Evolutionary conservation across 495 filamentous ascomycete species (phyloP).

Genomic region (Mytilinidion resinicola): DNA sequence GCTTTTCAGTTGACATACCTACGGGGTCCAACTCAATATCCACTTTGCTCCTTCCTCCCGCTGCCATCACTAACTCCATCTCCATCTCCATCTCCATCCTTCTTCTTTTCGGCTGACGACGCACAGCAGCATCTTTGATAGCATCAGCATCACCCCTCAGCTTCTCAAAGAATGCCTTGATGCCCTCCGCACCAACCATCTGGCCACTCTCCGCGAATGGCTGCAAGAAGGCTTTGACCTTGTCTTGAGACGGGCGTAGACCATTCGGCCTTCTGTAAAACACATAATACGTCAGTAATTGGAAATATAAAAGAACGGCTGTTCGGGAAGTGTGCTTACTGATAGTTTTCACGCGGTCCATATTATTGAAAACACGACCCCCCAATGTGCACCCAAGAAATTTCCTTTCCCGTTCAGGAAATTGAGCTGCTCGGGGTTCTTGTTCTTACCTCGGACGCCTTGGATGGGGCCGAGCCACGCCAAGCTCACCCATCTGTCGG

Average conservation of each 20-base stretch:
- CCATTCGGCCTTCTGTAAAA: conserved; percentile 79
- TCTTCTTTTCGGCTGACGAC: conserved; percentile 22
- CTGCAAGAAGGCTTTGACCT: conserved; percentile 83
- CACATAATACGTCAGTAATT: neutral
- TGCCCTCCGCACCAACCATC: conserved; percentile 84
- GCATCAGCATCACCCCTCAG: conserved; percentile 74
- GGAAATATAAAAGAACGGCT: neutral
- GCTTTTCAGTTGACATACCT: too few relatives aligned
- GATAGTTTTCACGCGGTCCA: conserved; percentile 88
- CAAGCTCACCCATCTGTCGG: too few relatives aligned
- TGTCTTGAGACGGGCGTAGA: conserved; percentile 90
- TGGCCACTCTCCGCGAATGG: conserved; percentile 88
- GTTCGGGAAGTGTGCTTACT: neutral
- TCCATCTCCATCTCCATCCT: conserved; percentile 42
- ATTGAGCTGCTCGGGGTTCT: too few relatives aligned
- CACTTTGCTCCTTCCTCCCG: conserved; percentile 31
- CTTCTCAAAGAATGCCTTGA: conserved; percentile 92
- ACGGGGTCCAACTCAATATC: too few relatives aligned
- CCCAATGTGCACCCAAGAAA: too few relatives aligned
- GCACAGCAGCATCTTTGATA: conserved; percentile 42
- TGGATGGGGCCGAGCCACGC: too few relatives aligned
- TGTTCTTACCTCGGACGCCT: too few relatives aligned
- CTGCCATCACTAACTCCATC: conserved; percentile 15
- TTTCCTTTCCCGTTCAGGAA: too few relatives aligned
- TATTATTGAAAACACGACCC: conserved; percentile 78